A percentile compares a stretch with the other conserved stretches of the same genome.
Evolutionary conservation across 23 red algal species (phyloP).

Genomic region (Cyanidioschyzon merolae): DNA sequence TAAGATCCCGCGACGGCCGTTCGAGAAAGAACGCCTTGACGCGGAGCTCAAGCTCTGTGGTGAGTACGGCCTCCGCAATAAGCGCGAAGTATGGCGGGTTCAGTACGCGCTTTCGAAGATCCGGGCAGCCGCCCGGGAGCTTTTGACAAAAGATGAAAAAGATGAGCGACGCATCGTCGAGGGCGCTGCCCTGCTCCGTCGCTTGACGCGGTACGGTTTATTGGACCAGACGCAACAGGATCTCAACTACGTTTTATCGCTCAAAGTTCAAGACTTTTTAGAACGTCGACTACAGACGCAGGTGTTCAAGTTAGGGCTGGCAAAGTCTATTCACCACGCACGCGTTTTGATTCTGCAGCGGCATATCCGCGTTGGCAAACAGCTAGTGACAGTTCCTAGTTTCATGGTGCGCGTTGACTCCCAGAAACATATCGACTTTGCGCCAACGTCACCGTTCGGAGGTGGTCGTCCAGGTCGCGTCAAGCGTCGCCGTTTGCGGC

Average conservation of each 20-base stretch:
- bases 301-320: conserved; percentile 90
- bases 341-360: conserved; percentile 90
- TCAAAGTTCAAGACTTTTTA: conserved; percentile 96
- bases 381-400: conserved; percentile 91
- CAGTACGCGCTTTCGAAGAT: conserved; percentile 97
- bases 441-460: conserved; percentile 86
- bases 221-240: conserved; percentile 82
- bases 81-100: conserved; percentile 98
- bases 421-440: conserved; percentile 97
- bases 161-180: conserved; percentile 89
- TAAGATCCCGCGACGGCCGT: conserved; percentile 86
- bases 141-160: conserved; percentile 87
- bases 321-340: conserved; percentile 96
- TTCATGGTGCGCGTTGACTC: conserved; percentile 96
- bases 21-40: conserved; percentile 96
- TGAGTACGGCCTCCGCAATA: conserved; percentile 97
- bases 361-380: conserved; percentile 98
- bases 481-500: conserved; percentile 52
- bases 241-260: conserved; percentile 89
- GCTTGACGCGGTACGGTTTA: conserved; percentile 85
- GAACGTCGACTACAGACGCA: conserved; percentile 96
- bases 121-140: conserved; percentile 74
- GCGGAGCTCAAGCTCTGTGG: conserved; percentile 78
- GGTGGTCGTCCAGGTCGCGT: conserved; percentile 93
- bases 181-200: conserved; percentile 72